phyloP scores from a whole-genome alignment of 1,284 basidiomycete species.

The Cerrena zonata region DNA sequence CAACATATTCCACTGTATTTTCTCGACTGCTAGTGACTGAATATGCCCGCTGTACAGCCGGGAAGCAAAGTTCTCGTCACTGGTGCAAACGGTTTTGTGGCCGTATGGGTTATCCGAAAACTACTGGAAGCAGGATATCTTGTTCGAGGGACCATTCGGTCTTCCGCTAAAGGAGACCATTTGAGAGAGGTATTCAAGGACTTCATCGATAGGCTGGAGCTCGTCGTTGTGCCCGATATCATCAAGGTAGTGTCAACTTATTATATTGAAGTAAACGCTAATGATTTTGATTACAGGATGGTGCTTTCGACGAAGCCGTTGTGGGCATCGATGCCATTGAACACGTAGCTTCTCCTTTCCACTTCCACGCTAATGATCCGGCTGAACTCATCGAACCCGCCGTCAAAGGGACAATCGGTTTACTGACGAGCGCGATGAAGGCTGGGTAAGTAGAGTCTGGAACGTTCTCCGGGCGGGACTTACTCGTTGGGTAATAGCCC shows the following conservation, averaged over 20 bases:
- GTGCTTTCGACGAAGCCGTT: conserved; percentile 68
- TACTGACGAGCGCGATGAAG: conserved; percentile 32
- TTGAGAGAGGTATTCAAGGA: conserved; percentile 15
- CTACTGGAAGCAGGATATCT: conserved; percentile 30
- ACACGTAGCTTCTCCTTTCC: conserved; percentile 52
- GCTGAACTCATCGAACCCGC: conserved; percentile 56
- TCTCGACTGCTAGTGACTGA: no score
- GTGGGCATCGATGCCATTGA: conserved; percentile 59
- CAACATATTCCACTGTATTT: no score
- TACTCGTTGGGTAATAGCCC: not conserved
- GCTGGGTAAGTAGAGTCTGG: conserved; percentile 14
- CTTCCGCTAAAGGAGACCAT: conserved; percentile 40
- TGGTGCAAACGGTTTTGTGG: conserved; percentile 29
- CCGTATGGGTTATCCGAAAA: conserved; percentile 24
- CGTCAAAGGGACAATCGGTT: conserved; percentile 54
- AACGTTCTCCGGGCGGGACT: not conserved
- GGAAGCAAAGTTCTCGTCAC: conserved; percentile 25
- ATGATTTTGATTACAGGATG: conserved; percentile 33
- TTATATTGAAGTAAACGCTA: not conserved
- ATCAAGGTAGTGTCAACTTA: conserved; percentile 25
- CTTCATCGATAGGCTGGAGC: conserved; percentile 2
- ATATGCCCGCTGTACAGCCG: conserved; percentile 9
- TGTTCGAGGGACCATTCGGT: conserved; percentile 47
- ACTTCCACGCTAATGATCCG: conserved; percentile 33
- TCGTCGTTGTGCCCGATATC: conserved; percentile 8